phyloP scores from a whole-genome alignment of 2,329 filamentous ascomycete genomes.

The Scolecobasidium constrictum region DNA sequence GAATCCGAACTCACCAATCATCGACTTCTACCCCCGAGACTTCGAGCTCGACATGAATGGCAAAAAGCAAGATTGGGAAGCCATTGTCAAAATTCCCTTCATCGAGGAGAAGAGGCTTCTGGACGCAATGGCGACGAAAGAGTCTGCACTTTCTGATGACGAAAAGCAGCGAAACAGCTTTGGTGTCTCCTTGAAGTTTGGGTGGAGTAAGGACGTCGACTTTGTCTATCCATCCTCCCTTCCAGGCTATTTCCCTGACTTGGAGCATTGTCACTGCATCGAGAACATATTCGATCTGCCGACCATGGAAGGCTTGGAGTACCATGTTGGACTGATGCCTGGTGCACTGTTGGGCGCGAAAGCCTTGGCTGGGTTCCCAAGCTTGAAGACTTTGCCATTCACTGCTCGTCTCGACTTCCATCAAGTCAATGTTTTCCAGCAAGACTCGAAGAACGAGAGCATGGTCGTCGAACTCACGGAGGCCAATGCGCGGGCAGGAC shows the following conservation, averaged over 20 bases:
- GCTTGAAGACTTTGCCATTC: constrained; percentile 74
- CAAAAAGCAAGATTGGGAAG: constrained; percentile 99
- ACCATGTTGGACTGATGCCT: constrained; percentile 70
- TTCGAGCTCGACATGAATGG: constrained; percentile 99
- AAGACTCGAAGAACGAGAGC: constrained; percentile 92
- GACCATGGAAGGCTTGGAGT: constrained; percentile 78
- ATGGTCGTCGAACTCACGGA: constrained; percentile 81
- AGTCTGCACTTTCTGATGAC: constrained; percentile 62
- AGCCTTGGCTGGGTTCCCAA: constrained; percentile 90
- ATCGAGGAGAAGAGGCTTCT: constrained; percentile 87
- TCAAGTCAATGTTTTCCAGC: constrained; percentile 88
- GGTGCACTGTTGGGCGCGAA: constrained; percentile 72
- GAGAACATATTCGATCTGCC: constrained; percentile 96
- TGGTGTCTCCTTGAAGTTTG: constrained; percentile 87
- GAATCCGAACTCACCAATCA: constrained; percentile 76
- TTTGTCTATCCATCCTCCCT: constrained; percentile 83
- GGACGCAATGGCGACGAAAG: constrained; percentile 74
- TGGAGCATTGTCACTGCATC: constrained; percentile 77
- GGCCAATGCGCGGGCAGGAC: constrained; percentile 58
- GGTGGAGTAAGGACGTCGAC: constrained; percentile 65
- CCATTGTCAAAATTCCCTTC: constrained; percentile 97
- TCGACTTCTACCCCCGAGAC: constrained; percentile 95
- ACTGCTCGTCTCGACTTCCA: constrained; percentile 74
- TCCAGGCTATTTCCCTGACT: constrained; percentile 79
- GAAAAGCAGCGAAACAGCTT: constrained; percentile 82